Base-by-base conservation (phyloP, 495 filamentous ascomycete genomes). In the Hypoxylon lienhwacheense region DNA sequence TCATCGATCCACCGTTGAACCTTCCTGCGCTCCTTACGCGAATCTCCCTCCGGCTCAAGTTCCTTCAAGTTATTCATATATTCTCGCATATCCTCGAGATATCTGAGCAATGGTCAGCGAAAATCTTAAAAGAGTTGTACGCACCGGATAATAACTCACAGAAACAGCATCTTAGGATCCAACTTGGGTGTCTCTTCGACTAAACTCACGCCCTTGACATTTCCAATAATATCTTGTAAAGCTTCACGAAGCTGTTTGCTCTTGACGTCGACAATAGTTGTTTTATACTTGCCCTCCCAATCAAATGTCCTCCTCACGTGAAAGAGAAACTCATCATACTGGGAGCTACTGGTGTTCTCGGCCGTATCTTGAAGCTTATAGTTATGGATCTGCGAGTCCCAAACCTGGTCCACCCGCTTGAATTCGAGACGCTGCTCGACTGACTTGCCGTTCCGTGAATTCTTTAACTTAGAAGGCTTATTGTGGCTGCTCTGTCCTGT, bases 101-200 rank as follows among this genome's bases (percentile, higher is more conserved):
- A 92, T 25, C 72, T 72, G 33, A 0, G 15, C 12, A 1, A 8
- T 39, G 20, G 10, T 68, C 17, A 58, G 64, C 52, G 1, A 11
- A 17, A 8, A 14, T 21, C 2, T n/a, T 3, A 22, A 12, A 7
- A 16, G 4, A 21, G 25, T 12, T 2, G 3, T 32, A 25, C 5
- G 20, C 7, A 33, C 7, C 11, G 31, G 2, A 32, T n/a, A 11
- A 37, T 33, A 22, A 59, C 70, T 66, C 50, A 74, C 47, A 93
- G 73, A 75, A 96, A 97, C 5, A 96, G 80, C 78, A 89, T 83
- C 66, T 95, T 92, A 7, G 91, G 90, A 63, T 95, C 88, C 10
- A 90, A 74, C 20, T 79, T 77, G 2, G 91, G 88, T 2, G 86
- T 85, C 28, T 93, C 89, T 54, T 90, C 85, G 0, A 90, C 88